phyloP scores from a whole-genome alignment of 441 rosid genomes.

The Pelargonium citronellum region DNA sequence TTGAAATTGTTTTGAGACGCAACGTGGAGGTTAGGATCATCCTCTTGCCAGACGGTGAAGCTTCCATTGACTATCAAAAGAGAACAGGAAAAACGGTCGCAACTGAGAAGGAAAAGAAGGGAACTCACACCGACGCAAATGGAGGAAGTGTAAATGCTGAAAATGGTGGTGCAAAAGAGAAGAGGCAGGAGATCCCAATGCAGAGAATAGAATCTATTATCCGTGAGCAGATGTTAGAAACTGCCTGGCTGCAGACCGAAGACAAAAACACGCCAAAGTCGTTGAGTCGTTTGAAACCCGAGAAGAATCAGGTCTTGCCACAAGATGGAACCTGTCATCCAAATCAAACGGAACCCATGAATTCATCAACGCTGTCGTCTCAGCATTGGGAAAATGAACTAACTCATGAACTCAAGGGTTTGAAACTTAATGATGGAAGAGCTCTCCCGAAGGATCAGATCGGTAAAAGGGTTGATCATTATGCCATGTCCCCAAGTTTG shows the following conservation, averaged over 20 bases:
- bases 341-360: constrained; percentile 40
- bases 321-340: constrained; percentile 60
- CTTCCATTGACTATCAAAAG: constrained; percentile 28
- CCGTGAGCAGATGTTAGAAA: constrained; percentile 85
- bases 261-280: constrained; percentile 79
- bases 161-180: constrained; percentile 33
- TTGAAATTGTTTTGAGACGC: constrained; percentile 71
- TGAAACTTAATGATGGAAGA: constrained; percentile 51
- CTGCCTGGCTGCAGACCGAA: constrained; percentile 87
- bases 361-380: constrained; percentile 47
- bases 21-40: constrained; percentile 79
- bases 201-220: constrained; percentile 92
- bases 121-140: constrained; percentile 31
- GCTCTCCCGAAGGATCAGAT: constrained; percentile 49
- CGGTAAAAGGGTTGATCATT: constrained; percentile 39
- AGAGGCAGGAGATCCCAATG: constrained; percentile 55
- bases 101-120: constrained; percentile 34
- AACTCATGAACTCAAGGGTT: constrained; percentile 55
- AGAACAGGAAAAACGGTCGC: constrained; percentile 26
- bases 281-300: constrained; percentile 54
- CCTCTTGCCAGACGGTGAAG: constrained; percentile 52
- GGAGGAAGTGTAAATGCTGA: constrained; percentile 40
- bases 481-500: constrained; percentile 83
- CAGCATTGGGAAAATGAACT: constrained; percentile 67
- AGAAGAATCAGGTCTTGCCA: constrained; percentile 86